Evolutionary conservation across 2,329 filamentous ascomycete species (phyloP).

Genomic region (Colletotrichum eleusines): DNA sequence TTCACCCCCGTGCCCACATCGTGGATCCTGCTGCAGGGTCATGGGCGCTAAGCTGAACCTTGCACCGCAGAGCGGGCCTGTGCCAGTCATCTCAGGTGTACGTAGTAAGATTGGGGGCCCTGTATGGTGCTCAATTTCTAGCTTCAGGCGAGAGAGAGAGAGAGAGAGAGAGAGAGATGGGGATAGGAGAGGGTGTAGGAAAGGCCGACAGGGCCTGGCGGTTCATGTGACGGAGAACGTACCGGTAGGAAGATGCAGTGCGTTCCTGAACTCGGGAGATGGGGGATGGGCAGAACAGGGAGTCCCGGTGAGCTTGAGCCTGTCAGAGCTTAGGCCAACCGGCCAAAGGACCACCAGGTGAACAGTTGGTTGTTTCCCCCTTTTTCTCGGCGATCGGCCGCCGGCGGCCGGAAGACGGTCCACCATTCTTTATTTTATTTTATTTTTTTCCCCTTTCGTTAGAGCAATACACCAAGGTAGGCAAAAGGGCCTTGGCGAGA

Average conservation of each 20-base stretch:
- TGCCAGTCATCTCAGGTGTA: background rate
- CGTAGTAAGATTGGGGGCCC: slow-evolving; percentile 21
- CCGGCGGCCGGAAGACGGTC: background rate
- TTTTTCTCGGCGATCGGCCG: background rate
- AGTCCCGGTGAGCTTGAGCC: background rate
- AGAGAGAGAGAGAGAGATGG: too few species aligned
- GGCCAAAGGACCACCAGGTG: background rate
- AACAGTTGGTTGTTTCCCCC: background rate
- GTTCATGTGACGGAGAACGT: slow-evolving; percentile 25
- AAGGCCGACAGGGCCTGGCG: background rate
- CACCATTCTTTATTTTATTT: too few species aligned
- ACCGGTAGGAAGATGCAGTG: slow-evolving; percentile 34
- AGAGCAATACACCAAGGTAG: too few species aligned
- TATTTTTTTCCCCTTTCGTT: too few species aligned
- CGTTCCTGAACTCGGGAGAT: slow-evolving; percentile 10
- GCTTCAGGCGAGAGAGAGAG: slow-evolving; percentile 22
- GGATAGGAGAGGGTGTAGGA: too few species aligned
- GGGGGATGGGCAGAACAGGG: slow-evolving; percentile 8
- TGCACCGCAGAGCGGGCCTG: slow-evolving; percentile 19
- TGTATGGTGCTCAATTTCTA: slow-evolving; percentile 9
- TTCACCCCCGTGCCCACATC: slow-evolving; percentile 32
- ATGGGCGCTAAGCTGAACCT: slow-evolving; percentile 32
- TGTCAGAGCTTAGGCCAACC: background rate
- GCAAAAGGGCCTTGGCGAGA: background rate
- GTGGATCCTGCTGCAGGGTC: slow-evolving; percentile 36